These are phyloP conservation scores for Suhomyces bribrorum DNA, from an alignment of 1,139 yeast species.

Conservation along the genomic window DNA sequence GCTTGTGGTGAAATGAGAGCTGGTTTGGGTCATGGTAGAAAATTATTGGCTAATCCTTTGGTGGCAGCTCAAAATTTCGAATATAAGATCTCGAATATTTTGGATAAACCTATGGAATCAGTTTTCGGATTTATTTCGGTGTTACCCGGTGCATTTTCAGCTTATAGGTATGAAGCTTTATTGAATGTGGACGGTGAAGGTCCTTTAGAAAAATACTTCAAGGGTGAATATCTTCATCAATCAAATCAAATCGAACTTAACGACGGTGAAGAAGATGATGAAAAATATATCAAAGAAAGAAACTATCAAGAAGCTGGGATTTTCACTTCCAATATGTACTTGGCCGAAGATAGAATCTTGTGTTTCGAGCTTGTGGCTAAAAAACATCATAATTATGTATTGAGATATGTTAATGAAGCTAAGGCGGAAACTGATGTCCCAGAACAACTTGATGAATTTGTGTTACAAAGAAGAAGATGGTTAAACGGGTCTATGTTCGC, in stretches of 20 bases:
- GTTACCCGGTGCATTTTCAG: constrained; percentile 86
- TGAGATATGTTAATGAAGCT: constrained; percentile 73
- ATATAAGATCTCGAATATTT: constrained; percentile 76
- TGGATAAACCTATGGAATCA: constrained; percentile 83
- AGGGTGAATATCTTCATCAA: constrained; percentile 71
- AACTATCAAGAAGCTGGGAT: constrained; percentile 58
- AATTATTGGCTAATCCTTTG: constrained; percentile 64
- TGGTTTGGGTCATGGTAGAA: constrained; percentile 58
- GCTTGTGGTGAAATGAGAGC: constrained; percentile 86
- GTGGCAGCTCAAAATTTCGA: constrained; percentile 87
- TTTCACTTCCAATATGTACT: constrained; percentile 80
- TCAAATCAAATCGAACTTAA: constrained; percentile 36
- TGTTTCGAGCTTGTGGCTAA: constrained; percentile 86
- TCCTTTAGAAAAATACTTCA: constrained; percentile 75
- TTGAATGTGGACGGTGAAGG: constrained; percentile 66
- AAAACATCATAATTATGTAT: constrained; percentile 56
- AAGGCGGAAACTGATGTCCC: constrained; percentile 87
- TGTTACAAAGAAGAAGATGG: constrained; percentile 82
- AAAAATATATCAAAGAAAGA: constrained; percentile 42
- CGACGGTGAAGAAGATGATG: constrained; percentile 43
- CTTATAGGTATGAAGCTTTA: constrained; percentile 72
- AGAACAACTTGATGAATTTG: constrained; percentile 67
- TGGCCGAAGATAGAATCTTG: constrained; percentile 81
- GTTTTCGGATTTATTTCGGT: constrained; percentile 82
- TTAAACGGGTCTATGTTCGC: constrained; percentile 84